These are phyloP conservation scores for Hemileia vastatrix DNA, from an alignment of 1,284 basidiomycete species.

Conservation along the genomic window DNA sequence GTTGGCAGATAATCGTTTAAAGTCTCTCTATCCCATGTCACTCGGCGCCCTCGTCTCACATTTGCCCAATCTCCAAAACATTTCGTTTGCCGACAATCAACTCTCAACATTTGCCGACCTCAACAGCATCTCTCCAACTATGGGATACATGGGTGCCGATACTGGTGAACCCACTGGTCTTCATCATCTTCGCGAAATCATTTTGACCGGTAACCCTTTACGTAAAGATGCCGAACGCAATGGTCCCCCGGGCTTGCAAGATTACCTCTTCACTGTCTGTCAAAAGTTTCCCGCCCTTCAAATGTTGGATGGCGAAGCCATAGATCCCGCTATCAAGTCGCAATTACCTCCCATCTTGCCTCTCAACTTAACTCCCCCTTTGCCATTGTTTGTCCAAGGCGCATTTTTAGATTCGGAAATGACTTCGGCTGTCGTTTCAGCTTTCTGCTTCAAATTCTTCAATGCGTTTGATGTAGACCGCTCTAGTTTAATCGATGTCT, in stretches of 20 bases:
- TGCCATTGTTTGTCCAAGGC: conserved; percentile 5
- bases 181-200: conserved; percentile 59
- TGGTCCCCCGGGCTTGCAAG: conserved; percentile 55
- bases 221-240: conserved; percentile 56
- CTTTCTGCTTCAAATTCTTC: conserved; percentile 17
- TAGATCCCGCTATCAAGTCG: conserved; percentile 10
- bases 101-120: conserved; percentile 10
- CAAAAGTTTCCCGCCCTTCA: conserved; percentile 10
- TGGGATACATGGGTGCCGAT: neutral
- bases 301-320: conserved; percentile 14
- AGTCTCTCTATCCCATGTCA: conserved; percentile 14
- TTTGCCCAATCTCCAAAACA: conserved; percentile 52
- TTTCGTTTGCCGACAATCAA: conserved; percentile 15
- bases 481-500: conserved; percentile 9
- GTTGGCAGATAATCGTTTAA: conserved; percentile 12
- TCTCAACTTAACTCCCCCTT: neutral
- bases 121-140: conserved; percentile 15
- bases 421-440: conserved; percentile 9
- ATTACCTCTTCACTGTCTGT: conserved; percentile 2
- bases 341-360: neutral
- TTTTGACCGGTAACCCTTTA: conserved; percentile 69
- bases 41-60: conserved; percentile 3
- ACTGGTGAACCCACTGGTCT: conserved; percentile 35
- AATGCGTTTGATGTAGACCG: conserved; percentile 17
- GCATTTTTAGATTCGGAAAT: conserved; percentile 9